Conservation (phyloP, 495 filamentous ascomycete species). For the Penicillium waksmanii region DNA sequence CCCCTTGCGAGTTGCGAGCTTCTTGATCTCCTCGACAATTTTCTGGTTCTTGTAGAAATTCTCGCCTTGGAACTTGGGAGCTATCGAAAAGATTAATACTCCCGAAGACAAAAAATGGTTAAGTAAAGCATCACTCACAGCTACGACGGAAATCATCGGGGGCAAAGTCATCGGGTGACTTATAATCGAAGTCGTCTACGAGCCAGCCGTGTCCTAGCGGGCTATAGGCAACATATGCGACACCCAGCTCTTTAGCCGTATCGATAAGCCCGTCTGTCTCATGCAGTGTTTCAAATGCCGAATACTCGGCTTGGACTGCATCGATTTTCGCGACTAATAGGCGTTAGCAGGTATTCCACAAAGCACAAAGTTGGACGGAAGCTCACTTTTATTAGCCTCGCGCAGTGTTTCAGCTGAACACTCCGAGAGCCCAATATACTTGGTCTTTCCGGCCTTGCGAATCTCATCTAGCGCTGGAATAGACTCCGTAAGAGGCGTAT, state of each 20-base stretch:
- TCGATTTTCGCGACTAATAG: slow-evolving; percentile 52
- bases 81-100: slow-evolving; percentile 18
- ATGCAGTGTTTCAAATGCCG: slow-evolving; percentile 53
- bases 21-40: slow-evolving; percentile 50
- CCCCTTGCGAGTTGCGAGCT: slow-evolving; percentile 42
- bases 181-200: slow-evolving; percentile 47
- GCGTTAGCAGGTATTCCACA: slow-evolving; percentile 4
- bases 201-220: slow-evolving; percentile 53
- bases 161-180: slow-evolving; percentile 49
- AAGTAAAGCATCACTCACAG: slow-evolving; percentile 17
- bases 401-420: slow-evolving; percentile 49
- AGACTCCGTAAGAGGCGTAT: slow-evolving; percentile 52
- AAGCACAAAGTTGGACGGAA: background rate
- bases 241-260: slow-evolving; percentile 42
- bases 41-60: slow-evolving; percentile 53
- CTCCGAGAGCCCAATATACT: slow-evolving; percentile 52
- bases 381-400: slow-evolving; percentile 47
- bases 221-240: slow-evolving; percentile 51
- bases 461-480: slow-evolving; percentile 51
- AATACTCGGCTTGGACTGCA: slow-evolving; percentile 56
- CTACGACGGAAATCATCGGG: slow-evolving; percentile 47
- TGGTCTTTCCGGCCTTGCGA: slow-evolving; percentile 50
- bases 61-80: slow-evolving; percentile 53
- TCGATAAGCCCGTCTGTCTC: slow-evolving; percentile 47
- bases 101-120: background rate